Conservation (phyloP, 1,284 basidiomycete species). For the Pascua sp. region DNA sequence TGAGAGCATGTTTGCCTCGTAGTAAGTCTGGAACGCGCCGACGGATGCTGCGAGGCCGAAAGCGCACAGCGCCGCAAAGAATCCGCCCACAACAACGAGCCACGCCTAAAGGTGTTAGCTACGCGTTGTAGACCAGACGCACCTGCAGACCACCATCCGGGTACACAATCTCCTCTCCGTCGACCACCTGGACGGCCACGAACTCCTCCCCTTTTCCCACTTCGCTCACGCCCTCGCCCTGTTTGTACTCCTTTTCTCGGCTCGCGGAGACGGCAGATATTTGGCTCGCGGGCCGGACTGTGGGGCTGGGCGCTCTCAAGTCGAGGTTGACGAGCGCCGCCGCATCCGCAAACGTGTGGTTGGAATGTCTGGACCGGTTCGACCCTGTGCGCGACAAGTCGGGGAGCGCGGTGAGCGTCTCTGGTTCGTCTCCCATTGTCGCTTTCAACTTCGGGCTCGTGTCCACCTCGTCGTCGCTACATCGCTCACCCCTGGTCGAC, state of each 20-base stretch:
- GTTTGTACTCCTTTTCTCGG: background rate
- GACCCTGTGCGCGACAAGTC: no score
- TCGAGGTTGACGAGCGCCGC: constrained; percentile 15
- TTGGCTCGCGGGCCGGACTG: no score
- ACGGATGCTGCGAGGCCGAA: constrained; percentile 35
- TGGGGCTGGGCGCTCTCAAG: background rate
- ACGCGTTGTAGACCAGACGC: background rate
- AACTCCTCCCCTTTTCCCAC: constrained; percentile 9
- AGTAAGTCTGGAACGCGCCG: constrained; percentile 42
- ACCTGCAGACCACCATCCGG: constrained; percentile 27
- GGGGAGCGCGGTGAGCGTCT: no score
- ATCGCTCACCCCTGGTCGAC: no score
- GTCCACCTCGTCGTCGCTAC: no score
- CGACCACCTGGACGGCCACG: constrained; percentile 22
- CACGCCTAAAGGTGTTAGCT: constrained; percentile 21
- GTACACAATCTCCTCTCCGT: constrained; percentile 20
- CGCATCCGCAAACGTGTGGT: constrained; percentile 18
- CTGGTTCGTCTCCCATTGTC: no score
- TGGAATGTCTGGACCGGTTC: background rate
- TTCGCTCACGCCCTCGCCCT: constrained; percentile 5
- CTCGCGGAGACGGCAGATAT: background rate
- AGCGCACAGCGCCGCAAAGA: constrained; percentile 35
- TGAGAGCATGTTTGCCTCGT: constrained; percentile 26
- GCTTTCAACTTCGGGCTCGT: no score
- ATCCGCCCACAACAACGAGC: constrained; percentile 30